Evolutionary conservation across 257 asterid genomes (phyloP).

Genomic region (Asclepias syriaca): DNA sequence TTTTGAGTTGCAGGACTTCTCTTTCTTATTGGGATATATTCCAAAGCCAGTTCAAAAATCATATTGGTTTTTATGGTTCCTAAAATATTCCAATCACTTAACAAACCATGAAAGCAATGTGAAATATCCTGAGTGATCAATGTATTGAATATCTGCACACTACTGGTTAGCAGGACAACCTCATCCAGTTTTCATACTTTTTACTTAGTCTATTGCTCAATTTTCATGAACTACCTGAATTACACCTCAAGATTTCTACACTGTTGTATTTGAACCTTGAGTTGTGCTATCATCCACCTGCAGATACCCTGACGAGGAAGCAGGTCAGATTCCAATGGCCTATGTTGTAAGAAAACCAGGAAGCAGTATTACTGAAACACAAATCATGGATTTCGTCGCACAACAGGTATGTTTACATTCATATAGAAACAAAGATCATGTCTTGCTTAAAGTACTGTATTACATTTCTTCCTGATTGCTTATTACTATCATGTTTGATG

Average conservation of each 20-base stretch:
- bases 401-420: constrained; percentile 47
- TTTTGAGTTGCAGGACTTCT: too few relatives aligned
- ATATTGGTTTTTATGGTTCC: too few relatives aligned
- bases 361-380: constrained; percentile 48
- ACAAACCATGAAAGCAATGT: too few relatives aligned
- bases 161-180: too few relatives aligned
- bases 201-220: too few relatives aligned
- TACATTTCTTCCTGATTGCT: not conserved
- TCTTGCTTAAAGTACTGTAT: not conserved
- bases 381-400: constrained; percentile 62
- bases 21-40: too few relatives aligned
- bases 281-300: constrained; percentile 2
- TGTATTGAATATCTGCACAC: too few relatives aligned
- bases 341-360: constrained; percentile 78
- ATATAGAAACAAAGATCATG: not conserved
- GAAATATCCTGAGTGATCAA: too few relatives aligned
- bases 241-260: not conserved
- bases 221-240: too few relatives aligned
- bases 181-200: too few relatives aligned
- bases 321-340: constrained; percentile 97
- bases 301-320: constrained; percentile 94
- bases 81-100: too few relatives aligned
- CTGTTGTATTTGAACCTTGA: not conserved
- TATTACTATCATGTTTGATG: not conserved
- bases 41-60: too few relatives aligned